phyloP scores from a whole-genome alignment of 2,329 filamentous ascomycete species.

The Rhinocladiella similis region DNA sequence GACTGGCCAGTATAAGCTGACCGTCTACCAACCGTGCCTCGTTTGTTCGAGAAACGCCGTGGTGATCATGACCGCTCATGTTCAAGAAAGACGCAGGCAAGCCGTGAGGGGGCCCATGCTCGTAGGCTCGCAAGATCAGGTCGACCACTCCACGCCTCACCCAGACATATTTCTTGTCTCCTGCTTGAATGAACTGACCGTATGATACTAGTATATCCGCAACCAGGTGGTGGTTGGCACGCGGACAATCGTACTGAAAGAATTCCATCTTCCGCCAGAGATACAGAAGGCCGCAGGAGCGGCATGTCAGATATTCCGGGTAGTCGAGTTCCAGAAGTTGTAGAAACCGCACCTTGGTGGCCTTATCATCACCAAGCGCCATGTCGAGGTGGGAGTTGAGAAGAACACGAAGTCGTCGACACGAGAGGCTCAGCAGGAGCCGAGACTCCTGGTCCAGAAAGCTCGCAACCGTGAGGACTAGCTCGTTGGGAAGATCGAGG shows the following conservation, averaged over 20 bases:
- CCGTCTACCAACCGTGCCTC: conserved; percentile 18
- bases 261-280: conserved; percentile 10
- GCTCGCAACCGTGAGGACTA: conserved; percentile 11
- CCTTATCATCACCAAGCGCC: conserved; percentile 4
- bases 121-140: conserved; percentile 20
- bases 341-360: conserved; percentile 16
- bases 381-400: conserved; percentile 15
- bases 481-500: conserved; percentile 20
- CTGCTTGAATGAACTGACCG: conserved; percentile 9
- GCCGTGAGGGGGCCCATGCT: conserved; percentile 14
- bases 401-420: conserved; percentile 17
- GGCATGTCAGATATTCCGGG: conserved; percentile 21
- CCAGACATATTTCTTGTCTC: neutral
- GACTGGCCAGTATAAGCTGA: conserved; percentile 19
- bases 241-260: conserved; percentile 15
- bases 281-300: conserved; percentile 16
- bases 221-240: conserved; percentile 4
- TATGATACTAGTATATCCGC: conserved; percentile 10
- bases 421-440: conserved; percentile 19
- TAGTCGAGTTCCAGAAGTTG: conserved; percentile 17
- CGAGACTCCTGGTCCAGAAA: conserved; percentile 18
- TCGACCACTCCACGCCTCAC: conserved; percentile 12
- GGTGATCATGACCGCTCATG: conserved; percentile 6
- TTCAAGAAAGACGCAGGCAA: conserved; percentile 14
- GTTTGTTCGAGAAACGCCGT: conserved; percentile 7